Conservation (phyloP, 1,284 basidiomycete species). For the Pholiota adiposa region DNA sequence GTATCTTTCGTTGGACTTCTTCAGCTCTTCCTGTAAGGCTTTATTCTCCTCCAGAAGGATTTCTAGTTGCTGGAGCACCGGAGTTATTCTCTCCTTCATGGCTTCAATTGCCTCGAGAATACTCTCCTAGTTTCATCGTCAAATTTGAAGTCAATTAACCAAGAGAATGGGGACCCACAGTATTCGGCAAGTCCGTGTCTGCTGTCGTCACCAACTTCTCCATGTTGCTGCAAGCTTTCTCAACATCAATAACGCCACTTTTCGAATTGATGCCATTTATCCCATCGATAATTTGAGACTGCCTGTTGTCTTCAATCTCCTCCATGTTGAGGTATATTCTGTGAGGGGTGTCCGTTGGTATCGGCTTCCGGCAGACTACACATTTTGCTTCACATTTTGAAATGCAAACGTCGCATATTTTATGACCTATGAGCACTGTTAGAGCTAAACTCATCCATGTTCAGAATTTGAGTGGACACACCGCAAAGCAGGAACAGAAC, state of each 20-base stretch:
- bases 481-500: constrained; percentile 6
- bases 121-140: background rate
- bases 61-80: background rate
- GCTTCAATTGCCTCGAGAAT: background rate
- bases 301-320: background rate
- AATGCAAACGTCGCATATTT: constrained; percentile 3
- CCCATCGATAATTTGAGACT: background rate
- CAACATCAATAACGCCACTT: background rate
- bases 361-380: constrained; percentile 1
- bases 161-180: background rate
- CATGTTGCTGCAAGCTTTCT: background rate
- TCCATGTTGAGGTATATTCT: constrained; percentile 4
- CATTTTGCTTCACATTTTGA: constrained; percentile 4
- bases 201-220: background rate
- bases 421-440: background rate
- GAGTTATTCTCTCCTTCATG: background rate
- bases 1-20: background rate
- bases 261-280: background rate
- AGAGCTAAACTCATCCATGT: too few species aligned
- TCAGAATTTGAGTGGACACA: background rate
- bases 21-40: background rate
- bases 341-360: constrained; percentile 1
- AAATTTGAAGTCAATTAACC: too few species aligned
- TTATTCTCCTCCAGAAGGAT: background rate
- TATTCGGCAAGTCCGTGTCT: background rate